Conservation (phyloP, 75 land plant genomes). For the Pinus taeda region DNA sequence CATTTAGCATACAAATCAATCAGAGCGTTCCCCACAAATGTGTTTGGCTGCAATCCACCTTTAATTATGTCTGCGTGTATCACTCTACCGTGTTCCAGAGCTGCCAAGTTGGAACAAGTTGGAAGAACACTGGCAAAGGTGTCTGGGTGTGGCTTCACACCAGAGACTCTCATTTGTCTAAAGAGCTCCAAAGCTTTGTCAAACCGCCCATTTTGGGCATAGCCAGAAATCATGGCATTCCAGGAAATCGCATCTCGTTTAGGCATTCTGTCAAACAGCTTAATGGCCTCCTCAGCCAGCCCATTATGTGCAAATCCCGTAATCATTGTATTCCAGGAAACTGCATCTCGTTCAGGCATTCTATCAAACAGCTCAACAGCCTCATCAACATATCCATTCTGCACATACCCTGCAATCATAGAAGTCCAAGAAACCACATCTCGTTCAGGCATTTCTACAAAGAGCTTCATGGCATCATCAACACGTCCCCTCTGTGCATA, state of each 20-base stretch:
- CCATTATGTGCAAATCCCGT: conserved; percentile 5
- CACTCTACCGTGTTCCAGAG: conserved; percentile 36
- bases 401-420: conserved; percentile 10
- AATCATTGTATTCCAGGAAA: conserved; percentile 11
- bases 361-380: conserved; percentile 1
- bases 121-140: conserved; percentile 39
- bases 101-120: conserved; percentile 30
- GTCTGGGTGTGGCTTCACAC: conserved; percentile 35
- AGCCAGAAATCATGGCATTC: too few relatives aligned
- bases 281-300: neutral
- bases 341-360: conserved; percentile 5
- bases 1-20: conserved; percentile 60
- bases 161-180: conserved; percentile 26
- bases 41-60: conserved; percentile 25
- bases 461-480: neutral
- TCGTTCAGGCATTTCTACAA: neutral
- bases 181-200: conserved; percentile 42
- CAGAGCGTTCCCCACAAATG: conserved; percentile 43
- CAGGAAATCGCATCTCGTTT: too few relatives aligned
- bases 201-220: conserved; percentile 13
- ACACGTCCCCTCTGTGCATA: neutral
- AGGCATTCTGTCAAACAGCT: conserved; percentile 1
- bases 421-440: conserved; percentile 1
- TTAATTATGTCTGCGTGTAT: conserved; percentile 27
- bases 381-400: conserved; percentile 12